Conservation (phyloP, 805 yeast genomes). For the Suhomyces pyralidae region DNA sequence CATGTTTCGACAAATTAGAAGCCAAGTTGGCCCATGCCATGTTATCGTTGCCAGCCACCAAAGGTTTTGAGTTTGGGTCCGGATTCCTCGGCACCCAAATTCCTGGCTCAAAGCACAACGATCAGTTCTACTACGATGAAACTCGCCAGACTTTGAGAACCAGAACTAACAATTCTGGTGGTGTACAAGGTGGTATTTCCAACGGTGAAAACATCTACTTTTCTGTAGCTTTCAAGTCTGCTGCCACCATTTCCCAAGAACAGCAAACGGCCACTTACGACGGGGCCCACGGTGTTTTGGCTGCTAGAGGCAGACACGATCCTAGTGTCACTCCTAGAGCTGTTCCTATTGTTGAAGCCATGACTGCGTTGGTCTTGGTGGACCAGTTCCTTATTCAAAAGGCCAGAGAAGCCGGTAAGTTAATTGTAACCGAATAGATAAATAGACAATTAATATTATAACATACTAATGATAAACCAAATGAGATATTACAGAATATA, state of each 20-base stretch:
- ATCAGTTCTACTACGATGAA: constrained; percentile 68
- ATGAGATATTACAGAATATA: too few species aligned
- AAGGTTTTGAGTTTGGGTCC: constrained; percentile 96
- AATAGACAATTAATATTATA: too few species aligned
- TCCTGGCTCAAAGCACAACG: constrained; percentile 94
- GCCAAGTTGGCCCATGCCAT: constrained; percentile 96
- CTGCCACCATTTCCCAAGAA: constrained; percentile 94
- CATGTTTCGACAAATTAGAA: constrained; percentile 94
- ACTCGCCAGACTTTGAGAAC: constrained; percentile 70
- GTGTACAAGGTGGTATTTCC: constrained; percentile 96
- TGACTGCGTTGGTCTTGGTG: constrained; percentile 92
- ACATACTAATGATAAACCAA: too few species aligned
- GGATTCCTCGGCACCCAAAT: constrained; percentile 88
- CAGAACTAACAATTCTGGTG: constrained; percentile 89
- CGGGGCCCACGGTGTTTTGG: constrained; percentile 82
- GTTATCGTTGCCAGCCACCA: constrained; percentile 96
- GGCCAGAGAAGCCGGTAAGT: constrained; percentile 54
- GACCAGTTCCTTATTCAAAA: constrained; percentile 85
- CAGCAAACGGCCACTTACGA: constrained; percentile 87
- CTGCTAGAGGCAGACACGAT: constrained; percentile 97
- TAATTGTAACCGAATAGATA: constrained; percentile 1
- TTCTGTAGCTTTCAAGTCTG: constrained; percentile 95
- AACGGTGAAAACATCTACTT: constrained; percentile 96
- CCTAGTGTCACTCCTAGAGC: constrained; percentile 99
- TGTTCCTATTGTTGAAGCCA: constrained; percentile 96